Evolutionary conservation across 805 yeast species (phyloP).

Genomic region (Metschnikowia baotianmanensis): DNA sequence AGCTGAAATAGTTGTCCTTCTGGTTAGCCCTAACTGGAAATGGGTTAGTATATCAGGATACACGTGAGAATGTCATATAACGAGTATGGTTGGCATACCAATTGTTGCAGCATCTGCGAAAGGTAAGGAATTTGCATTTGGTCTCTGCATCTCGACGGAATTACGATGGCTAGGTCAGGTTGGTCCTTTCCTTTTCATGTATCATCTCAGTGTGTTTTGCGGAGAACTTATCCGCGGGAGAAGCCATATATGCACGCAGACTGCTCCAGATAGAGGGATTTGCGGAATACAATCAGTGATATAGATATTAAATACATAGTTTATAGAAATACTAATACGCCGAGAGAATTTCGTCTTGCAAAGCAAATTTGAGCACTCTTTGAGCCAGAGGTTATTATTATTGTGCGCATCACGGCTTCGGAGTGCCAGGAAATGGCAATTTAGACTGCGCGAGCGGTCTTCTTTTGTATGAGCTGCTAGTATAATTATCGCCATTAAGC

Average conservation of each 20-base stretch:
- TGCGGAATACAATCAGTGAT: too few relatives aligned
- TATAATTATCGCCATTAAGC: slow-evolving; percentile 24
- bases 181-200: too few relatives aligned
- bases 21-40: slow-evolving; percentile 76
- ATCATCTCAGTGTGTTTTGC: too few relatives aligned
- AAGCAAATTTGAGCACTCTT: too few relatives aligned
- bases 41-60: slow-evolving; percentile 26
- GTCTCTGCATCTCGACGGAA: slow-evolving; percentile 10
- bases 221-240: too few relatives aligned
- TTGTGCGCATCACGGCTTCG: background rate
- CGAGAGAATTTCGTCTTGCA: too few relatives aligned
- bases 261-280: too few relatives aligned
- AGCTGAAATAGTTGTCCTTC: slow-evolving; percentile 76
- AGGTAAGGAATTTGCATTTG: slow-evolving; percentile 38
- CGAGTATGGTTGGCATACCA: slow-evolving; percentile 41
- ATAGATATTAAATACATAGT: too few relatives aligned
- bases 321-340: too few relatives aligned
- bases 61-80: background rate
- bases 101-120: slow-evolving; percentile 88
- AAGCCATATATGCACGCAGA: too few relatives aligned
- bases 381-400: too few relatives aligned
- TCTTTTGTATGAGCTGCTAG: background rate
- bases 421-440: slow-evolving; percentile 3
- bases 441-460: slow-evolving; percentile 5
- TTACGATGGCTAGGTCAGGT: background rate